phyloP scores from a whole-genome alignment of 129 eudicot genomes.

The Saposhnikovia divaricata region DNA sequence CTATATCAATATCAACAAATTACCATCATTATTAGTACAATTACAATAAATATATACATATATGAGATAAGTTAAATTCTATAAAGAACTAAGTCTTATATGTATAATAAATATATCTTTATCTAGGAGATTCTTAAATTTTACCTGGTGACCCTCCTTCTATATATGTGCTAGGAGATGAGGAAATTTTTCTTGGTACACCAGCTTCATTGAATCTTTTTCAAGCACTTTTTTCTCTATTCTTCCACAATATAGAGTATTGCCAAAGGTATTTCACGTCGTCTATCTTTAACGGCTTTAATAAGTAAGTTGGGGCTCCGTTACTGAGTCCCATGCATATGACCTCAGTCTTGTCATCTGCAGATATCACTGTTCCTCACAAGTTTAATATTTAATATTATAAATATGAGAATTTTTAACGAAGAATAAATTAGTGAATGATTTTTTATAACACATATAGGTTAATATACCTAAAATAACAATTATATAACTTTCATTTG shows the following conservation, averaged over 20 bases:
- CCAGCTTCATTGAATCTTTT: not conserved
- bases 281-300: not conserved
- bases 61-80: too few relatives aligned
- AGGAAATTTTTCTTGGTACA: not conserved
- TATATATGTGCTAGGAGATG: not conserved
- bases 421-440: too few relatives aligned
- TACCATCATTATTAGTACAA: not conserved
- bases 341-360: not conserved
- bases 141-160: not conserved
- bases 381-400: too few relatives aligned
- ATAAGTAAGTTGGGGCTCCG: not conserved
- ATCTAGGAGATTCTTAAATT: too few relatives aligned
- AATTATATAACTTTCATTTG: too few relatives aligned
- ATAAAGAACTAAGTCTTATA: too few relatives aligned
- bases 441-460: too few relatives aligned
- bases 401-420: too few relatives aligned
- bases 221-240: not conserved
- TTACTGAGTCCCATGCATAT: not conserved
- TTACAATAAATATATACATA: too few relatives aligned
- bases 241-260: not conserved
- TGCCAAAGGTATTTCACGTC: not conserved
- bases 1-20: not conserved
- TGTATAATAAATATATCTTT: too few relatives aligned
- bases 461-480: too few relatives aligned
- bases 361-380: not conserved